Base-by-base conservation (phyloP, 2,329 filamentous ascomycete species). In the Aspergillus piperis region DNA sequence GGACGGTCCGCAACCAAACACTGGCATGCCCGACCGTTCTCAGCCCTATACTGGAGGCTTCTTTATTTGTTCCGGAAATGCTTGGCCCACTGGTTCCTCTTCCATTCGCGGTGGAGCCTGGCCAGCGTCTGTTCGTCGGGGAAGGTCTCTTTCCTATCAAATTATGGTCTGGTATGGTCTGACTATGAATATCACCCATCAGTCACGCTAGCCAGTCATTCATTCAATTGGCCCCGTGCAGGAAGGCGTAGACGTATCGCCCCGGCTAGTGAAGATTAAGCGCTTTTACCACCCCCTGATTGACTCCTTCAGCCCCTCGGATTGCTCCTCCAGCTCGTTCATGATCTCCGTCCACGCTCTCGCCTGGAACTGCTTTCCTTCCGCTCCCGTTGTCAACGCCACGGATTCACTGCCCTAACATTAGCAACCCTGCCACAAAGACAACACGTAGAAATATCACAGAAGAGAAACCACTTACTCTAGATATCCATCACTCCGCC, bases 281-380 rank as follows among this genome's bases (percentile, higher is more conserved):
- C 52, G 23, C 49, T 47, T 39, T 44, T 53, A 56, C 25, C 41
- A 41, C 51, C 54, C 54, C 44, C 55, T 52, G 36, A 60, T 50
- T 27, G 61, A 38, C 30, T 57, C 58, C 6, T 64, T 62, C 3
- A 75, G 60, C 25, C 69, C 65, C 13, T 64, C 57, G 7, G 64
- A 67, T 39, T 72, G 66, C 3, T 60, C 58, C 44, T 67, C 62
- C 32, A 80, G 66, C 30, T 77, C 59, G 21, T 68, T 65, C n/a
- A 73, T 56, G 8, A 80, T 75, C 59, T 81, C 79, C 13, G 63
- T 65, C 79, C 78, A 81, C 3, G 78, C 70, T 57, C 73, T 75
- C 13, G 69, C 69, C 58, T 75, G 74, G 17, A 78, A 71, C 42
- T 69, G 62, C 30, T 71, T 71, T 0, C 76, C 78, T 61, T 78